phyloP scores from a whole-genome alignment of 2,329 filamentous ascomycete genomes.

The Trichoderma cornu-damae region DNA sequence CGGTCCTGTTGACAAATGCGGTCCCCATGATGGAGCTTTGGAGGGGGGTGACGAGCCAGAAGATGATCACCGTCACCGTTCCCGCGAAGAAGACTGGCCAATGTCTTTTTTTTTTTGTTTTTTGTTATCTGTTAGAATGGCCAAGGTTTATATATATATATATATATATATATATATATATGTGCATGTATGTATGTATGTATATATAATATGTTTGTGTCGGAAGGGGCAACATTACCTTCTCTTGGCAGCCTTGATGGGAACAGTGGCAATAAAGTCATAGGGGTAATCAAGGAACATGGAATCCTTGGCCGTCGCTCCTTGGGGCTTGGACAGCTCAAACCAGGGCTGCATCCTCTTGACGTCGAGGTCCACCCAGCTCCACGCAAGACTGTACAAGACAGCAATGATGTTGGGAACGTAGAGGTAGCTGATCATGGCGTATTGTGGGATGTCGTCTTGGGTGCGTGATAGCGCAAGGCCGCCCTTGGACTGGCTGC shows the following conservation, averaged over 20 bases:
- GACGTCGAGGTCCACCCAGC: slow-evolving; percentile 54
- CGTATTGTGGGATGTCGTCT: slow-evolving; percentile 33
- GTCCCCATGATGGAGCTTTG: slow-evolving; percentile 45
- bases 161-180: no score
- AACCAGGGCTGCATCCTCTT: slow-evolving; percentile 58
- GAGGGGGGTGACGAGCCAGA: slow-evolving; percentile 50
- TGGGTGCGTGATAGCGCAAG: slow-evolving; percentile 27
- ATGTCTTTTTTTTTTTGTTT: slow-evolving; percentile 3
- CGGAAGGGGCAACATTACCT: no score
- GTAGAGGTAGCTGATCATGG: slow-evolving; percentile 44
- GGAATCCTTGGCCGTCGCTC: slow-evolving; percentile 41
- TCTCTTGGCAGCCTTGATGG: slow-evolving; percentile 28
- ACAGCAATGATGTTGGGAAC: slow-evolving; percentile 51
- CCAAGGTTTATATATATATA: no score
- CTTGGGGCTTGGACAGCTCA: slow-evolving; percentile 45
- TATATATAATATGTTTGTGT: no score
- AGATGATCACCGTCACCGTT: slow-evolving; percentile 45
- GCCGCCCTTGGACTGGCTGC: slow-evolving; percentile 39
- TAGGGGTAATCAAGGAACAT: slow-evolving; percentile 51
- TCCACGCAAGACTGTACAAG: slow-evolving; percentile 52
- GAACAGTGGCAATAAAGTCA: slow-evolving; percentile 33
- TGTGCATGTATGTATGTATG: no score
- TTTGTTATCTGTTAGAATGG: no score
- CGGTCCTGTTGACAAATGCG: slow-evolving; percentile 24
- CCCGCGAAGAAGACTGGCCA: slow-evolving; percentile 38